These are phyloP conservation scores for Sarocladium brachiariae DNA, from an alignment of 2,329 filamentous ascomycete species.

Conservation along the genomic window DNA sequence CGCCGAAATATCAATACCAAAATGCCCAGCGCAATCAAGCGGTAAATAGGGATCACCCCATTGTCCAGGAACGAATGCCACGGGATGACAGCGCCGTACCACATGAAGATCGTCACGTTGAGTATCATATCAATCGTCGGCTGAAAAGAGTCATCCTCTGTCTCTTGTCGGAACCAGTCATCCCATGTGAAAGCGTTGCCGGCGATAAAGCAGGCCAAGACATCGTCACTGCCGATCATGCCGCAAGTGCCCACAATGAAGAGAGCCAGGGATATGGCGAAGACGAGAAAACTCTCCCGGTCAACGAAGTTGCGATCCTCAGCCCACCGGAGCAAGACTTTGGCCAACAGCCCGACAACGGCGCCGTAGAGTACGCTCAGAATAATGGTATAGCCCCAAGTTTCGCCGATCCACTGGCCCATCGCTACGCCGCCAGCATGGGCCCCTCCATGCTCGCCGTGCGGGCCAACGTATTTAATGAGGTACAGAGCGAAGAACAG, in stretches of 20 bases:
- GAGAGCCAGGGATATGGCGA: slow-evolving; percentile 75
- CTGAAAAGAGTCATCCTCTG: slow-evolving; percentile 84
- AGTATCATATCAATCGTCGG: slow-evolving; percentile 93
- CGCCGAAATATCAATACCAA: slow-evolving; percentile 71
- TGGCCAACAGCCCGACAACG: slow-evolving; percentile 22
- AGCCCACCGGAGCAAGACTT: slow-evolving; percentile 68
- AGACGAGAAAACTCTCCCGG: slow-evolving; percentile 80
- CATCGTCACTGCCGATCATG: slow-evolving; percentile 81
- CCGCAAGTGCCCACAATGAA: slow-evolving; percentile 85
- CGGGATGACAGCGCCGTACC: slow-evolving; percentile 80
- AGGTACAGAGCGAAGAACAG: slow-evolving; percentile 38
- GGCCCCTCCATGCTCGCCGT: slow-evolving; percentile 24
- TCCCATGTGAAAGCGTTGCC: slow-evolving; percentile 90
- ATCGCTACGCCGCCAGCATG: slow-evolving; percentile 34
- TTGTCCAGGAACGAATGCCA: slow-evolving; percentile 66
- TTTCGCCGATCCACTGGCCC: slow-evolving; percentile 38
- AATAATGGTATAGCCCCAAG: slow-evolving; percentile 39
- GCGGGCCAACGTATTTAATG: slow-evolving; percentile 34
- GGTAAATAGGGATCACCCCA: slow-evolving; percentile 62
- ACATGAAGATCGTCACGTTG: slow-evolving; percentile 82
- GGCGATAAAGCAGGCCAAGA: slow-evolving; percentile 86
- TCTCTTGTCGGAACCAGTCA: slow-evolving; percentile 89
- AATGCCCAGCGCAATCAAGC: slow-evolving; percentile 66
- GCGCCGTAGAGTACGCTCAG: slow-evolving; percentile 34
- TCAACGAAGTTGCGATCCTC: slow-evolving; percentile 78